phyloP scores from a whole-genome alignment of 306 rosid species.

The Arachis hypogaea region DNA sequence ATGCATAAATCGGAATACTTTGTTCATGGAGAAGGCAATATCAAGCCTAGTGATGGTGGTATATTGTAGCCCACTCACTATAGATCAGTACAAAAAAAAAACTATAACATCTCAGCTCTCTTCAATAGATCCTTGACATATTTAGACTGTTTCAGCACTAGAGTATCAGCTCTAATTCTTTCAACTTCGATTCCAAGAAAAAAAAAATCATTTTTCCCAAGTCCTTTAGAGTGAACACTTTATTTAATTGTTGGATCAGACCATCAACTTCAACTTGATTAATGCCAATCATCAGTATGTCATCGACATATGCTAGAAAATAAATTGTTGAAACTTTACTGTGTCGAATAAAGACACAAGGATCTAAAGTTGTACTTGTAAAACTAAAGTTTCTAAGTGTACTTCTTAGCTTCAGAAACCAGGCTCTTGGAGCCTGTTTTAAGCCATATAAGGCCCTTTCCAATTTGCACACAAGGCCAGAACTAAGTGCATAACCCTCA shows the following conservation, averaged over 20 bases:
- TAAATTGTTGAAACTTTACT: no score
- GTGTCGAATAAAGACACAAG: neutral
- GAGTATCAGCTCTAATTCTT: neutral
- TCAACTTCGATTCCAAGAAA: no score
- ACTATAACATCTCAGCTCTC: no score
- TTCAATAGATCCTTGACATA: neutral
- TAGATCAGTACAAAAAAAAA: no score
- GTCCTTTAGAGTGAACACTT: neutral
- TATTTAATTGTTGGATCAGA: neutral
- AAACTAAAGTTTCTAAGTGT: neutral
- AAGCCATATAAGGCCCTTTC: no score
- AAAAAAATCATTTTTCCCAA: no score
- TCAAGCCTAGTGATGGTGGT: no score
- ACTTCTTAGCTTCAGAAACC: neutral
- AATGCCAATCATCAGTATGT: neutral
- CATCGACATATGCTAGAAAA: neutral
- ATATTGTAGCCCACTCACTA: no score
- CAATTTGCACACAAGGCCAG: neutral
- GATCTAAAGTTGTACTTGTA: neutral
- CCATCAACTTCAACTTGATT: neutral
- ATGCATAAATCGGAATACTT: no score
- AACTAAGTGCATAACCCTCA: neutral
- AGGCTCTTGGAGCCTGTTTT: neutral
- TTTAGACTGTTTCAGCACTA: neutral
- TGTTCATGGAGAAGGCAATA: no score